Base-by-base conservation (phyloP, 305 asterid genomes). In the Plantago rigida region DNA sequence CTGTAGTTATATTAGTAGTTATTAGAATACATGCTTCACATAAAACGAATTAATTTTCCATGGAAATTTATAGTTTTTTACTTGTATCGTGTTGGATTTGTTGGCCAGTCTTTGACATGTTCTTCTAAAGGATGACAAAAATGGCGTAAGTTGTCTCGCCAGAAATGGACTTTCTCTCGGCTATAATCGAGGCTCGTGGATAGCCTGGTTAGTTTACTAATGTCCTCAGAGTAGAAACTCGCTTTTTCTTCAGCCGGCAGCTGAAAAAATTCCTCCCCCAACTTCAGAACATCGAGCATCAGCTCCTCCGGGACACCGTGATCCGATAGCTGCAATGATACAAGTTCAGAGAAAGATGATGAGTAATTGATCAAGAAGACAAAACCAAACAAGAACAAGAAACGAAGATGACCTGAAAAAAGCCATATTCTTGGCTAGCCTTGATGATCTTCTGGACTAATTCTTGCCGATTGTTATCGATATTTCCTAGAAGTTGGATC, bases 91-190 rank as follows among this genome's bases (percentile, higher is more conserved):
- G 68, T 24, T 8, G 95, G 95, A 6, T 71, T 73, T 52, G 78
- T 65, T 0, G 94, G 97, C 89, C 91, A 89, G 9, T 62, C 70
- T 13, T 62, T 67, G 13, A 75, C 14, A 24, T 79, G 69, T 0
- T 86, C 78, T 47, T 84, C 69, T 0, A 84, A 24, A 1, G 95
- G 95, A 51, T 82, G 75, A 31, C 88, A 80, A 17, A 71, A 79
- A 67, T 86, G 94, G 1, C 85, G 79, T 51, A 84, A 71, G 52
- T 79, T 82, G 47, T 89, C 95, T 69, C 86, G 80, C 95, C 95
- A 84, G 39, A 63, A 76, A 60, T 82, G 92, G 48, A 77, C 28
- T 4, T 84, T 77, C 66, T 81, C 95, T 0, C 47, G 60, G 5
- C 77, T 72, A n/a, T 89, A 81, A 56, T 79, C 72, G 49, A 76